These are phyloP conservation scores for Heliamphora pulchella DNA, from an alignment of 179 eudicot species.

Conservation along the genomic window DNA sequence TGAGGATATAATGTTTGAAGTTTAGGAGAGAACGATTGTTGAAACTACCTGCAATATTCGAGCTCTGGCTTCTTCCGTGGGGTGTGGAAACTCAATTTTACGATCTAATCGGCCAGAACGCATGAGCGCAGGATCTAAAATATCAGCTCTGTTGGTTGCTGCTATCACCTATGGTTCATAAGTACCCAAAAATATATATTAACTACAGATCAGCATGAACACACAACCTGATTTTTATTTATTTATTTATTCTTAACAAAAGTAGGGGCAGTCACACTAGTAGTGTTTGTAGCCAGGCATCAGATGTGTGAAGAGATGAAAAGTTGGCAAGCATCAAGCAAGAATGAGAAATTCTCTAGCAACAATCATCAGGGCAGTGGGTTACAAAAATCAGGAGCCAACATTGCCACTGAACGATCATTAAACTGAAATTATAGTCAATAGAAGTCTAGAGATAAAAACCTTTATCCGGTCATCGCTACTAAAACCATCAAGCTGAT, in stretches of 20 bases:
- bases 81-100: conserved; percentile 97
- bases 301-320: background rate
- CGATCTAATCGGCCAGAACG: conserved; percentile 96
- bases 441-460: background rate
- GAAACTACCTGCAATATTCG: conserved; percentile 70
- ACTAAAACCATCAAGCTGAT: conserved; percentile 97
- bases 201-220: background rate
- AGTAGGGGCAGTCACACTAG: background rate
- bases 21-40: background rate
- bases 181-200: background rate
- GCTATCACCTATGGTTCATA: conserved; percentile 62
- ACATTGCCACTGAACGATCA: background rate
- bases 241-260: background rate
- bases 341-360: background rate
- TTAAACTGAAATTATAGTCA: background rate
- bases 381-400: background rate
- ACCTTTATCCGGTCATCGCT: conserved; percentile 99
- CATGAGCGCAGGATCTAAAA: conserved; percentile 93
- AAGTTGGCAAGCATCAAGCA: background rate
- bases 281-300: background rate
- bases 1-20: background rate
- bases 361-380: background rate
- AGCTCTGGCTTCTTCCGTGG: conserved; percentile 95
- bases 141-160: conserved; percentile 95
- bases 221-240: background rate